Evolutionary conservation across 495 filamentous ascomycete genomes (phyloP), one percentile per base, ranked within the genome.

Genomic region (Clohesyomyces aquaticus): DNA sequence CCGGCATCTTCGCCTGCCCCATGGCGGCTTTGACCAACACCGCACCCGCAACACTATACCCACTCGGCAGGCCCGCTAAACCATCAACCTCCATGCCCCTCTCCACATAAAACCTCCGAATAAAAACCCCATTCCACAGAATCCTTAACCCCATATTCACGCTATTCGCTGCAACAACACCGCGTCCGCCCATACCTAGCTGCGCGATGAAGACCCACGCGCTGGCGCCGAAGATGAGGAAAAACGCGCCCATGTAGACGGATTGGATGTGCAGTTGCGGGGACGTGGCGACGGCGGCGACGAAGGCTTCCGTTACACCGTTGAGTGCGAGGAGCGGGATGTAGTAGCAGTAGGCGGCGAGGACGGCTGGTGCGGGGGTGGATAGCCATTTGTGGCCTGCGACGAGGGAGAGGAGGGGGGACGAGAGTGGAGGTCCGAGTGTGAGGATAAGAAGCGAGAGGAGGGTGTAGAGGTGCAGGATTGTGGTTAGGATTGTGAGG

Each of bases 241-340:
- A 91, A 63, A 96, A 94, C 1, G 72, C 80, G 3, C 82, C 80
- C 92, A 98, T 98, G 88, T 86, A 93, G 2, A 81, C 69, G 2
- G 87, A 87, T 75, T 99, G 94, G 2, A 66, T 72, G 28, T 88
- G 83, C 16, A 99, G 81, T 51, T 97, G 81, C 1, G 75, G 63
- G 55, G 87, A 77, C 4, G 79, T 87, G 0, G 94, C 93, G 21
- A 93, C 88, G 22, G 89, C 88, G 6, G 91, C 85, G 11, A 98
- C 91, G 63, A 98, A 98, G 0, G 93, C 91, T 76, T 99, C 94
- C 1, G 87, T 84, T 27, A 97, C 85, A 42, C 94, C 94, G 71
- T 99, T 99, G 63, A 96, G 75, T 0, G 92, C 95, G 0, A 99
- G 78, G 4, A 98, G 83, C 16, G 94, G 94, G 61, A 99, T 91